These are phyloP conservation scores for Fagopyrum homotropicum DNA, from an alignment of 148 eudicot species.

Conservation along the genomic window DNA sequence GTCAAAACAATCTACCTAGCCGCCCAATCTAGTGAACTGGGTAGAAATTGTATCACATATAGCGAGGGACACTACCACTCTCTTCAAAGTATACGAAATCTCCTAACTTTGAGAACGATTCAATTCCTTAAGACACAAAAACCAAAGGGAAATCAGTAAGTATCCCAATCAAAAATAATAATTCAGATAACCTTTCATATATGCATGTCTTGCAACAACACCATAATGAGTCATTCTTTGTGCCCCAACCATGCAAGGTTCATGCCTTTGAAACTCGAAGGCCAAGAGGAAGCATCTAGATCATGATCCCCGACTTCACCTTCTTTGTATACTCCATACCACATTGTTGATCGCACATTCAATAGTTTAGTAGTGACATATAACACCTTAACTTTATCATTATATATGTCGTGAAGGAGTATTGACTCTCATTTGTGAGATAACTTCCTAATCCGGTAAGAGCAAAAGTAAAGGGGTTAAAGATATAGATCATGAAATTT, in stretches of 20 bases:
- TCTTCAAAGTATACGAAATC: slow-evolving; percentile 90
- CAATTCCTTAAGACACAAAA: slow-evolving; percentile 36
- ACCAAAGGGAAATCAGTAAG: neutral
- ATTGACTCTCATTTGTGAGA: too few relatives aligned
- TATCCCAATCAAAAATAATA: neutral
- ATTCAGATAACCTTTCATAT: slow-evolving; percentile 8
- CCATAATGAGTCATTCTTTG: slow-evolving; percentile 63
- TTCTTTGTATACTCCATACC: neutral
- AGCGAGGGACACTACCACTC: slow-evolving; percentile 44
- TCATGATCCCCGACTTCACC: too few relatives aligned
- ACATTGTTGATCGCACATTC: too few relatives aligned
- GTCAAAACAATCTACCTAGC: slow-evolving; percentile 35
- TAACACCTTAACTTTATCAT: neutral
- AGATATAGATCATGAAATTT: neutral
- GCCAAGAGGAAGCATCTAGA: neutral
- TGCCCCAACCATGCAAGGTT: slow-evolving; percentile 66
- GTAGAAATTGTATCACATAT: slow-evolving; percentile 69
- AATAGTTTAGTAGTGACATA: neutral
- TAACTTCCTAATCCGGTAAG: slow-evolving; percentile 29
- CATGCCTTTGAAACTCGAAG: slow-evolving; percentile 63
- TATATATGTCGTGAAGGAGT: too few relatives aligned
- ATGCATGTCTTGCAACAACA: slow-evolving; percentile 86
- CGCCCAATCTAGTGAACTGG: slow-evolving; percentile 51
- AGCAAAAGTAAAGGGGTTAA: neutral
- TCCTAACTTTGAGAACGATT: slow-evolving; percentile 90